phyloP scores from a whole-genome alignment of 1,284 basidiomycete species.

The Cystobasidium sp. region DNA sequence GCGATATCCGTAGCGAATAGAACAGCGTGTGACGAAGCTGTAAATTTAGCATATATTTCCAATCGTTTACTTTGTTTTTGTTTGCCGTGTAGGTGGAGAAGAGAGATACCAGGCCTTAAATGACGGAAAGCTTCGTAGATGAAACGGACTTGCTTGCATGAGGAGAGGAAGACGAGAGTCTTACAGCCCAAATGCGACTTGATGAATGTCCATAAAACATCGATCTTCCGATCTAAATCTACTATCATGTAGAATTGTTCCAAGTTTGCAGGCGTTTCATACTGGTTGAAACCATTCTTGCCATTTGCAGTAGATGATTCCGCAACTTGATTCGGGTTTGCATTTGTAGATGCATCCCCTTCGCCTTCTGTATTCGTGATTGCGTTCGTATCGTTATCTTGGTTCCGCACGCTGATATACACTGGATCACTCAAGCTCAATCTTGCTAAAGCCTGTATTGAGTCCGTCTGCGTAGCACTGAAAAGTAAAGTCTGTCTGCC shows the following conservation, averaged over 20 bases:
- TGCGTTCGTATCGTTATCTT: conserved; percentile 22
- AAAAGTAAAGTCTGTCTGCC: conserved; percentile 85
- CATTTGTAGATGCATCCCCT: conserved; percentile 9
- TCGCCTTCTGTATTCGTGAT: conserved; percentile 37
- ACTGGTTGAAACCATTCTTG: conserved; percentile 25
- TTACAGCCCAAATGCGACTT: conserved; percentile 92
- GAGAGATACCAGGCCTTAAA: conserved; percentile 87
- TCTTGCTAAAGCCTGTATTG: conserved; percentile 84
- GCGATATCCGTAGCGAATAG: conserved; percentile 97
- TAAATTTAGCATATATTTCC: conserved; percentile 79
- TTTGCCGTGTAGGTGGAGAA: conserved; percentile 93
- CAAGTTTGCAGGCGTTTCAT: conserved; percentile 68
- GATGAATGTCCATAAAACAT: conserved; percentile 92
- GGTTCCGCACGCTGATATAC: conserved; percentile 64
- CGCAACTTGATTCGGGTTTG: not conserved
- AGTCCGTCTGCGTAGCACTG: conserved; percentile 94
- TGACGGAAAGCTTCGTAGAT: conserved; percentile 95
- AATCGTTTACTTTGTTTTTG: conserved; percentile 92
- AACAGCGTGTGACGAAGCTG: conserved; percentile 74
- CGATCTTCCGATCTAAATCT: conserved; percentile 83
- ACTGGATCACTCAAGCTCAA: conserved; percentile 85
- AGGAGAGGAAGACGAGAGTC: conserved; percentile 90
- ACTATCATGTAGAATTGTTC: conserved; percentile 90
- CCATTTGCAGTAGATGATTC: not conserved
- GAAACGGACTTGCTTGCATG: conserved; percentile 95